phyloP scores from a whole-genome alignment of 2,329 filamentous ascomycete genomes.

The Fusarium foetens region DNA sequence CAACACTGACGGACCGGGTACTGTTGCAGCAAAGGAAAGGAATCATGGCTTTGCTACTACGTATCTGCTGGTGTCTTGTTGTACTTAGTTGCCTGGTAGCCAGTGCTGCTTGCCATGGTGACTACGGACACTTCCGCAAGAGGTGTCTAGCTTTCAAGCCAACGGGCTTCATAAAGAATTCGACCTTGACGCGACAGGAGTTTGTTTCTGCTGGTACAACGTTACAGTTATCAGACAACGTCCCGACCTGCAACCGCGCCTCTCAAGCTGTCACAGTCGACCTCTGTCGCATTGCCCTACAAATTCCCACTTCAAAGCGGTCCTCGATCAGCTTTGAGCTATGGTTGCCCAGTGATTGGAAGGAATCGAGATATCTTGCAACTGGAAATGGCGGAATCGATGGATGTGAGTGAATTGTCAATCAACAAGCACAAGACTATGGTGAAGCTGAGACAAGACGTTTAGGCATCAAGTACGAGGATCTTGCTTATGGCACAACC shows the following conservation, averaged over 20 bases:
- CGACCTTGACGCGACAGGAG: slow-evolving; percentile 20
- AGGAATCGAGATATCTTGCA: slow-evolving; percentile 54
- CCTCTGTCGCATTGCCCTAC: slow-evolving; percentile 12
- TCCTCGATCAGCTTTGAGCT: slow-evolving; percentile 52
- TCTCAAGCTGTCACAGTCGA: slow-evolving; percentile 9
- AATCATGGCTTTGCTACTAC: background rate
- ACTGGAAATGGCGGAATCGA: slow-evolving; percentile 61
- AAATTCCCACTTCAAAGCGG: slow-evolving; percentile 15
- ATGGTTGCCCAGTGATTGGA: slow-evolving; percentile 59
- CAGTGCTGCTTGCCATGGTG: background rate
- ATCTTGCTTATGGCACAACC: slow-evolving; percentile 50
- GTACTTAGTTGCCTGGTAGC: background rate
- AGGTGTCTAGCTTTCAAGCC: slow-evolving; percentile 7
- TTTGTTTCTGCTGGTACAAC: slow-evolving; percentile 2
- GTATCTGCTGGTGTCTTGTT: background rate
- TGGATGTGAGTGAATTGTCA: slow-evolving; percentile 49
- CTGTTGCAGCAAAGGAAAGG: background rate
- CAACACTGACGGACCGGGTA: too few relatives aligned
- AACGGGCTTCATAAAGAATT: background rate
- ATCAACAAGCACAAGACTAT: fast-evolving
- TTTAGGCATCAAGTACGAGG: slow-evolving; percentile 55
- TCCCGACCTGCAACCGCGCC: slow-evolving; percentile 15
- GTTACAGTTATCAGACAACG: background rate
- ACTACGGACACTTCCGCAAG: background rate
- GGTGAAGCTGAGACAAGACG: background rate